Conservation (phyloP, 1,284 basidiomycete species). For the Schizophyllum commune region DNA sequence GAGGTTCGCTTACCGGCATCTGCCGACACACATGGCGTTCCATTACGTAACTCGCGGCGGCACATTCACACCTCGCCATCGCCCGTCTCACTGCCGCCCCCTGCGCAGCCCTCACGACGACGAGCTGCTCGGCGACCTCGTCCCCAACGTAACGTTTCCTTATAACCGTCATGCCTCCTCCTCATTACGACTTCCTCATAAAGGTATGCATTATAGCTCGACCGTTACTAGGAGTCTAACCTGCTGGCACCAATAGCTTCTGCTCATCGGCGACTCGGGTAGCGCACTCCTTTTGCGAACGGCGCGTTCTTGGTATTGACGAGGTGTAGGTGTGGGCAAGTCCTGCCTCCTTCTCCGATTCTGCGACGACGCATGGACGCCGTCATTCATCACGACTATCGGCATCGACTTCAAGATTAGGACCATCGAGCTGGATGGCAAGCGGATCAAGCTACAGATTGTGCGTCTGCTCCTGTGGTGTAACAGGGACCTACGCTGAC, state of each 20-base stretch:
- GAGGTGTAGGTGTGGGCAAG: slow-evolving; percentile 82
- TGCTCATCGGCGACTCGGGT: slow-evolving; percentile 97
- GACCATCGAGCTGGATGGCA: slow-evolving; percentile 94
- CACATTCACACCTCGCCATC: neutral
- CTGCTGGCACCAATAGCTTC: slow-evolving; percentile 46
- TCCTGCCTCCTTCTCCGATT: slow-evolving; percentile 97
- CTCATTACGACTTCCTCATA: slow-evolving; percentile 90
- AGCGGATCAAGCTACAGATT: slow-evolving; percentile 94
- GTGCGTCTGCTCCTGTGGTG: slow-evolving; percentile 37
- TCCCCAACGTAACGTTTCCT: neutral
- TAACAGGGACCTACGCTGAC: neutral
- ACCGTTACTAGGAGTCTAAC: slow-evolving; percentile 3
- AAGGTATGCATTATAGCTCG: slow-evolving; percentile 48
- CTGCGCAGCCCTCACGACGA: neutral
- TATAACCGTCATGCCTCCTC: slow-evolving; percentile 58
- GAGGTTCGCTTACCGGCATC: neutral
- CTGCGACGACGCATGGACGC: slow-evolving; percentile 99
- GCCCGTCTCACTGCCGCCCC: neutral
- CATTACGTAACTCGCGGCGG: neutral
- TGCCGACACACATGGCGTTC: neutral
- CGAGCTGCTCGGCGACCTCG: neutral
- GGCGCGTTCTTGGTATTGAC: slow-evolving; percentile 2
- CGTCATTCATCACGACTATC: slow-evolving; percentile 99
- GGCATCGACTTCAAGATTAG: slow-evolving; percentile 97
- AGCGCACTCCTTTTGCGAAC: slow-evolving; percentile 6